These are phyloP conservation scores for Talaromyces sp. DNA, from an alignment of 2,329 filamentous ascomycete genomes.

Conservation along the genomic window DNA sequence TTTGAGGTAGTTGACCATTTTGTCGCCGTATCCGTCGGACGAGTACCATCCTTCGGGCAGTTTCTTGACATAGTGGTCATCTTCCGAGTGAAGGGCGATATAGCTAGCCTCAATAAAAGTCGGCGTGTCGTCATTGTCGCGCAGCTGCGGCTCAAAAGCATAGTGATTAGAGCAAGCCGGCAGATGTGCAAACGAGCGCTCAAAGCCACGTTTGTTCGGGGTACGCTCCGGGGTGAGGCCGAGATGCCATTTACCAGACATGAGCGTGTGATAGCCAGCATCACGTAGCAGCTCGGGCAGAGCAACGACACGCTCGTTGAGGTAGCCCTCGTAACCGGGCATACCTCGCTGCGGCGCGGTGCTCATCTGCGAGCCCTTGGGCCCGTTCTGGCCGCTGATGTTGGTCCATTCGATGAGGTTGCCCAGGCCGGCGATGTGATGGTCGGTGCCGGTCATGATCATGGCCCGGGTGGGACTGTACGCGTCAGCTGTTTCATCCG, in stretches of 20 bases:
- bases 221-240: slow-evolving; percentile 53
- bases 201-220: slow-evolving; percentile 54
- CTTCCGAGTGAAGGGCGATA: slow-evolving; percentile 42
- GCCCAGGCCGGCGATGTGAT: slow-evolving; percentile 50
- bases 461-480: slow-evolving; percentile 54
- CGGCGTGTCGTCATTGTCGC: slow-evolving; percentile 35
- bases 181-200: slow-evolving; percentile 53
- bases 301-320: slow-evolving; percentile 55
- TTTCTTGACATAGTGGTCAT: slow-evolving; percentile 39
- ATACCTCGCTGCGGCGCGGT: slow-evolving; percentile 51
- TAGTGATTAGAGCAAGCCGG: slow-evolving; percentile 57
- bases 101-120: slow-evolving; percentile 36
- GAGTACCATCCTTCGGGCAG: slow-evolving; percentile 50
- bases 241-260: slow-evolving; percentile 60
- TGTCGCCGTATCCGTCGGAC: slow-evolving; percentile 48
- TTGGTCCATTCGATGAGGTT: slow-evolving; percentile 56
- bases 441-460: slow-evolving; percentile 61
- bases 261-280: slow-evolving; percentile 54
- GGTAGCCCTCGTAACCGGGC: slow-evolving; percentile 59
- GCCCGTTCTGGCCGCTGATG: slow-evolving; percentile 48
- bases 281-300: slow-evolving; percentile 55
- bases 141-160: slow-evolving; percentile 45
- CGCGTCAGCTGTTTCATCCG: background rate
- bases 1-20: slow-evolving; percentile 47
- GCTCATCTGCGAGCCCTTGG: slow-evolving; percentile 45